Conservation (phyloP, 2,329 filamentous ascomycete genomes). For the Sporothrix luriei region DNA sequence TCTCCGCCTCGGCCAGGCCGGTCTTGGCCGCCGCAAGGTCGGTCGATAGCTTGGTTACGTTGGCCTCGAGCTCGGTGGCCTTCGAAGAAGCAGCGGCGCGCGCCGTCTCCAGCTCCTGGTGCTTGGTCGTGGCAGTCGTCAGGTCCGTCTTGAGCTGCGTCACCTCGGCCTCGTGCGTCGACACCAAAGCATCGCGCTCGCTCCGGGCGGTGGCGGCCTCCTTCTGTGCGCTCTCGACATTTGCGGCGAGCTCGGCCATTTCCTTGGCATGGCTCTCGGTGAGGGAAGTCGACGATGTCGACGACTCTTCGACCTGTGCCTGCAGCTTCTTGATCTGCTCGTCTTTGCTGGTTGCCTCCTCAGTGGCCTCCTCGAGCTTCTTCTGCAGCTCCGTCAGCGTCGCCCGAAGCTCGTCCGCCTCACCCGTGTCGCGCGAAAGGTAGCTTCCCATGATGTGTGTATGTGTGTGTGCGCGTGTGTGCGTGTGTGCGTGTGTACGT, state of each 20-base stretch:
- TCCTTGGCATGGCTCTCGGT: background rate
- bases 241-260: background rate
- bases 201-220: background rate
- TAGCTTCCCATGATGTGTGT: background rate
- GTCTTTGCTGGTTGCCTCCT: background rate
- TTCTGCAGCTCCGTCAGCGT: background rate
- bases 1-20: background rate
- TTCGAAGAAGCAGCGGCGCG: background rate
- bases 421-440: background rate
- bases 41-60: background rate
- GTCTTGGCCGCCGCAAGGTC: background rate
- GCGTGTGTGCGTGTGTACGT: too few species aligned
- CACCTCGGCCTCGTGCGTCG: background rate
- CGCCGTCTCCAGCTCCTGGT: background rate
- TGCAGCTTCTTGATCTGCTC: background rate
- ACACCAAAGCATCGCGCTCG: background rate
- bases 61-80: background rate
- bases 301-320: background rate
- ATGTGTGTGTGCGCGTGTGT: too few species aligned
- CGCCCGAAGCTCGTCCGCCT: background rate
- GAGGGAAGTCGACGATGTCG: background rate
- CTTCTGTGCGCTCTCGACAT: background rate
- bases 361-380: background rate
- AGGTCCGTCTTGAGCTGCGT: background rate
- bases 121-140: background rate